Conservation (phyloP, 2,329 filamentous ascomycete species). For the Colletotrichum higginsianum region DNA sequence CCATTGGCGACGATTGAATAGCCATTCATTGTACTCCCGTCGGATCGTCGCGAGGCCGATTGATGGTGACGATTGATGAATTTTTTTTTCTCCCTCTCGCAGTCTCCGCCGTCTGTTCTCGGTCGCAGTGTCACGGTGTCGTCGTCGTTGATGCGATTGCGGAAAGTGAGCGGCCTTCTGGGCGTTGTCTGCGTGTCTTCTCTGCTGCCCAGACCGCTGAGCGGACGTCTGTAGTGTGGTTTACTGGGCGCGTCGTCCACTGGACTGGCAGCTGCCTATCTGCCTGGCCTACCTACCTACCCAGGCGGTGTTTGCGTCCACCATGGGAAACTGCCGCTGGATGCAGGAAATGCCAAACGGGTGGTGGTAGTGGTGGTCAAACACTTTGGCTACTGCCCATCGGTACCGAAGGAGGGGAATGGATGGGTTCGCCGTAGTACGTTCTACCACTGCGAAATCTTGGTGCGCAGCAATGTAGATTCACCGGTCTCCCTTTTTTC, state of each 20-base stretch:
- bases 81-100: constrained; percentile 2
- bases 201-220: background rate
- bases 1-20: constrained; percentile 58
- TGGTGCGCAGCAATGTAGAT: background rate
- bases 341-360: background rate
- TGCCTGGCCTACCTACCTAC: background rate
- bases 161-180: constrained; percentile 32
- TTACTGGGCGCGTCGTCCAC: constrained; percentile 16
- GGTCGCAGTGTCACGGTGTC: constrained; percentile 24
- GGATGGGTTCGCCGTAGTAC: constrained; percentile 9
- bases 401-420: constrained; percentile 30
- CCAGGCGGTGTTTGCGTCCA: constrained; percentile 29
- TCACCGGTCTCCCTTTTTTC: background rate
- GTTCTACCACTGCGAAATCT: background rate
- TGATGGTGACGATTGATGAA: constrained; percentile 35
- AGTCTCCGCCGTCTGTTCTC: constrained; percentile 13
- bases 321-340: constrained; percentile 24
- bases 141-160: constrained; percentile 40
- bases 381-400: constrained; percentile 5
- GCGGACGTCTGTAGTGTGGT: constrained; percentile 14
- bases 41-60: constrained; percentile 35
- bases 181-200: constrained; percentile 3
- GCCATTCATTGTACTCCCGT: constrained; percentile 49
- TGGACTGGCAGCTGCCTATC: background rate
- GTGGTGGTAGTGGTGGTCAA: background rate